Percentiles rank a stretch among this genome's conserved stretches.
phyloP scores from a whole-genome alignment of 768 basidiomycete genomes.

The Mrakia hoshinonis region DNA sequence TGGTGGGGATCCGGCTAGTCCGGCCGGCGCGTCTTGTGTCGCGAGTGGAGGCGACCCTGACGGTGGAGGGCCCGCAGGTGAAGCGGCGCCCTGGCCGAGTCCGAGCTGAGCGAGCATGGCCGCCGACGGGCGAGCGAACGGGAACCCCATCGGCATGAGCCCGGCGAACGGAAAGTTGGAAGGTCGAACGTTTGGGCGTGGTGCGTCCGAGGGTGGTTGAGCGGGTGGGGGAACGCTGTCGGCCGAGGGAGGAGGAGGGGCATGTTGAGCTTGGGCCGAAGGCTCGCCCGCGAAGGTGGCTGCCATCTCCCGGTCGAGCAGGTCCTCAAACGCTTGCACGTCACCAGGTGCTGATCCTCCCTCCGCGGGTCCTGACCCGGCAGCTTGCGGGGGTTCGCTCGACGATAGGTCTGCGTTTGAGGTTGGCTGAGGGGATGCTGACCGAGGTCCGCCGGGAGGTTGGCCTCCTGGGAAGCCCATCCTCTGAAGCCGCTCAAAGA shows the following conservation, averaged over 20 bases:
- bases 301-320: background rate
- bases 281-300: background rate
- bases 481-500: too few relatives aligned
- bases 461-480: too few relatives aligned
- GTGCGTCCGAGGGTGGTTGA: background rate
- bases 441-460: too few relatives aligned
- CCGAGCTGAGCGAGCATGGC: background rate
- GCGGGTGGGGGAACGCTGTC: background rate
- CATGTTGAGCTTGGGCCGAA: background rate
- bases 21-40: background rate
- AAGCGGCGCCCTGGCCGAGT: background rate
- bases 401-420: too few relatives aligned
- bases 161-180: conserved; percentile 13
- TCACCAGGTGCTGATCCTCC: background rate
- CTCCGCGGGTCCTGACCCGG: background rate
- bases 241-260: background rate
- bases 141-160: background rate
- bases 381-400: too few relatives aligned
- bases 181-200: background rate
- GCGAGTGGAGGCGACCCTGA: background rate
- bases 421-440: too few relatives aligned
- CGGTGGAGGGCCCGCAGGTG: background rate
- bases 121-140: background rate
- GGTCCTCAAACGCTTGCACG: background rate
- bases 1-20: background rate